Percentiles rank a stretch among this genome's conserved stretches.
Evolutionary conservation across 257 asterid species (phyloP).

Genomic region (Fraxinus excelsior): DNA sequence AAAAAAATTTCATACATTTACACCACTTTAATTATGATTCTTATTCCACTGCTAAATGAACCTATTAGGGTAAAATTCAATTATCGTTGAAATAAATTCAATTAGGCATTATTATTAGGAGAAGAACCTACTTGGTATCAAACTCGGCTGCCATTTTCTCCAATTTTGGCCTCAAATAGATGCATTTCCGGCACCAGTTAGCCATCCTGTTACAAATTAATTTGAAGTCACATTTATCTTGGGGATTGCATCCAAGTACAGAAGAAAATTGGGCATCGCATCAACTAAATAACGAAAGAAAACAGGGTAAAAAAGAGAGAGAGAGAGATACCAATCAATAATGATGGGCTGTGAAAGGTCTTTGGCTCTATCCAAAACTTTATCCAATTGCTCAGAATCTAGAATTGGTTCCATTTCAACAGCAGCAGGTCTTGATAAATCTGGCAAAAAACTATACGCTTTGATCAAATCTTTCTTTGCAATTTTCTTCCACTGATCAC

Average conservation of each 20-base stretch:
- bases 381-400: constrained; percentile 42
- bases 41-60: too few relatives aligned
- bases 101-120: too few relatives aligned
- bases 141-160: constrained; percentile 87
- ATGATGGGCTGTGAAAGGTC: constrained; percentile 47
- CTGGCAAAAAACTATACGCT: constrained; percentile 37
- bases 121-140: constrained; percentile 66
- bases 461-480: constrained; percentile 29
- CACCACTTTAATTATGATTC: too few relatives aligned
- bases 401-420: constrained; percentile 45
- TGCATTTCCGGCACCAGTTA: constrained; percentile 96
- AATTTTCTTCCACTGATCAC: constrained; percentile 21
- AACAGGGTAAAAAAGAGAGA: neutral
- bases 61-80: too few relatives aligned
- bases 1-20: too few relatives aligned
- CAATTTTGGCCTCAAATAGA: constrained; percentile 80
- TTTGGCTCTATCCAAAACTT: constrained; percentile 37
- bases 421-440: constrained; percentile 27
- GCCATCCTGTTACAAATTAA: constrained; percentile 72
- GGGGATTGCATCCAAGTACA: too few relatives aligned
- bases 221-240: neutral
- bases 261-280: too few relatives aligned
- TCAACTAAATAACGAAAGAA: neutral
- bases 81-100: too few relatives aligned
- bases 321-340: constrained; percentile 43